Conservation (phyloP, 306 rosid species). For the Rubus parviflorus region DNA sequence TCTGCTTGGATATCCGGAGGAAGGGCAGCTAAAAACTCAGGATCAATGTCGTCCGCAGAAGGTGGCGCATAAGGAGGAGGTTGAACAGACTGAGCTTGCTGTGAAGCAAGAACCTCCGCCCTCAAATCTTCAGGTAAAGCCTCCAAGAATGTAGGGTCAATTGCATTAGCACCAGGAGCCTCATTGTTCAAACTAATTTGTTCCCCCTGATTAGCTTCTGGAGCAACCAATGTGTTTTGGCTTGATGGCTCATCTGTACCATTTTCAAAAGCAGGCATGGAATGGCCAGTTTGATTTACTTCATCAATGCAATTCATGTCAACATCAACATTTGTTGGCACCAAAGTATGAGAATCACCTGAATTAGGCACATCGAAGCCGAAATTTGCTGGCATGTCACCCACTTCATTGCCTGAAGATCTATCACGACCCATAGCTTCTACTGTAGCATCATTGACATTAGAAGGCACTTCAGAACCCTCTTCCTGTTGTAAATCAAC, state of each 20-base stretch:
- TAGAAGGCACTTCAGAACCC: conserved; percentile 42
- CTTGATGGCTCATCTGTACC: conserved; percentile 50
- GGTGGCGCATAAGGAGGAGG: conserved; percentile 88
- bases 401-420: conserved; percentile 47
- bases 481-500: conserved; percentile 46
- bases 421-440: conserved; percentile 52
- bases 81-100: conserved; percentile 93
- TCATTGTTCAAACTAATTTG: conserved; percentile 58
- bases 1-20: conserved; percentile 98
- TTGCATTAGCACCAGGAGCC: conserved; percentile 77
- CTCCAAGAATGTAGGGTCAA: conserved; percentile 97
- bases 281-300: conserved; percentile 53
- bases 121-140: conserved; percentile 95
- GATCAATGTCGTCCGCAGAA: conserved; percentile 92
- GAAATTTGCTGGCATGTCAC: conserved; percentile 40
- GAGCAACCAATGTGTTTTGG: conserved; percentile 53
- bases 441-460: conserved; percentile 42
- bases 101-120: conserved; percentile 95
- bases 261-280: conserved; percentile 44
- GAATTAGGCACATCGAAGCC: conserved; percentile 47
- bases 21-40: conserved; percentile 98
- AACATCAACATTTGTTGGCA: conserved; percentile 59
- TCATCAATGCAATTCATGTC: conserved; percentile 74
- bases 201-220: conserved; percentile 52
- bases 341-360: conserved; percentile 44